These are phyloP conservation scores for Diatrype stigma DNA, from an alignment of 2,329 filamentous ascomycete species.

Conservation along the genomic window DNA sequence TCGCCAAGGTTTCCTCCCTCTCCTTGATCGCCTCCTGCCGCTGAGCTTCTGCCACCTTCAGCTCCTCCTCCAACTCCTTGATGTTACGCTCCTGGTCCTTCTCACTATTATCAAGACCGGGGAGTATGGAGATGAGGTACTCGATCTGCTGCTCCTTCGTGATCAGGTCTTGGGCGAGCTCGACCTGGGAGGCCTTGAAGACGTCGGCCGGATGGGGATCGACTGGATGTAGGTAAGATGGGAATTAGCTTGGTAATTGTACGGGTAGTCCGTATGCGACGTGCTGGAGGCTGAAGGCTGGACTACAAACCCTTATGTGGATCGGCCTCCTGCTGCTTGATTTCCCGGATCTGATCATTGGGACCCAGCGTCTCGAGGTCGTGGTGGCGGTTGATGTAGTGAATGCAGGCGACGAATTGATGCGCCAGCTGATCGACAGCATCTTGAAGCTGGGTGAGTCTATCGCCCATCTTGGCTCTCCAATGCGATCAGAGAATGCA, in stretches of 20 bases:
- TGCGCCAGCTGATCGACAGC: constrained; percentile 73
- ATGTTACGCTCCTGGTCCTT: constrained; percentile 68
- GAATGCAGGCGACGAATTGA: constrained; percentile 64
- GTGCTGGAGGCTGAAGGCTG: background rate
- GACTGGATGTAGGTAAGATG: constrained; percentile 37
- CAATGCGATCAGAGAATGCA: background rate
- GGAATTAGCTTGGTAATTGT: background rate
- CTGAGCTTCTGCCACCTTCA: constrained; percentile 59
- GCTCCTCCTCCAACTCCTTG: constrained; percentile 59
- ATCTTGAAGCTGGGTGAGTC: constrained; percentile 80
- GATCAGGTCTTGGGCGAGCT: constrained; percentile 72
- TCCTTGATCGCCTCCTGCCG: constrained; percentile 60
- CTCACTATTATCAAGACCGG: constrained; percentile 75
- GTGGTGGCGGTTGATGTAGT: constrained; percentile 65
- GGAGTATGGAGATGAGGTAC: constrained; percentile 67
- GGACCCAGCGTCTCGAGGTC: constrained; percentile 57
- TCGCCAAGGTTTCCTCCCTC: constrained; percentile 55
- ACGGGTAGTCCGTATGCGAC: background rate
- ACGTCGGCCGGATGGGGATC: constrained; percentile 59
- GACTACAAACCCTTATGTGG: constrained; percentile 45
- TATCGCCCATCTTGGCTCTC: constrained; percentile 57
- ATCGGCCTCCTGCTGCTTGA: constrained; percentile 51
- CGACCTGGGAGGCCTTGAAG: constrained; percentile 64
- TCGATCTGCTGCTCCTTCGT: constrained; percentile 82
- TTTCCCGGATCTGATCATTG: constrained; percentile 55